Base-by-base conservation (phyloP, 2,329 filamentous ascomycete species). In the Trichoderma brevicompactum region DNA sequence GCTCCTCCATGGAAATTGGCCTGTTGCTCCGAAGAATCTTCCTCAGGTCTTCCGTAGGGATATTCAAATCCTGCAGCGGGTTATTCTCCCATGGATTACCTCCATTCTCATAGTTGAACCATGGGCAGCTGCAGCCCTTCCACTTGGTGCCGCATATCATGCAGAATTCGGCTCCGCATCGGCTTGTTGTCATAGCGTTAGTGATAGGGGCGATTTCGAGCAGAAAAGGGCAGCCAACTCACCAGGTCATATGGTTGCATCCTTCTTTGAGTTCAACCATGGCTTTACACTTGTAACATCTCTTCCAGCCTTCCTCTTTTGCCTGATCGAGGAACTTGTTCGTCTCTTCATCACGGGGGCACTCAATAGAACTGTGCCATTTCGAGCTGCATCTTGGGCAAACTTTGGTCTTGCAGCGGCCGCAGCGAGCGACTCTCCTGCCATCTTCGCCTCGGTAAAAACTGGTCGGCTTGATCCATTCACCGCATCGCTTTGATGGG, bases 191-290 rank as follows among this genome's bases (percentile, higher is more conserved):
- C 23, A 8, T 7, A 40, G 12, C 32, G 59, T 62, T 46, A 63
- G 60, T 54, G 23, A 28, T 28, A 5, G 23, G 23, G 23, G 23
- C 23, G 23, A 65, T 44, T 9, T 62, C 15, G 15, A 17, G 41
- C 10, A 38, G 5, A 7, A 34, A 38, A 34, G 38, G 23, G 12
- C 19, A 55, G 49, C 10, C 3, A 19, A 78, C 86, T 78, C 81
- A 91, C 89, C 92, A 96, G 34, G 87, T 92, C 87, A 96, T 94
- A 74, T 94, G 92, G 77, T 94, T 94, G 77, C 90, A 93, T 50
- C 92, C 92, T 75, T 94, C 91, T 70, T 89, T 89, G 56, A 92
- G 79, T 75, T 96, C 91, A 50, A 96, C 90, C 80, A 91, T 83
- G 44, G 85, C 82, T 68, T 84, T 86, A 78, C 93, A 96, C 68